Base-by-base conservation (phyloP, 1,139 yeast genomes). In the Saccharomyces hybrid region DNA sequence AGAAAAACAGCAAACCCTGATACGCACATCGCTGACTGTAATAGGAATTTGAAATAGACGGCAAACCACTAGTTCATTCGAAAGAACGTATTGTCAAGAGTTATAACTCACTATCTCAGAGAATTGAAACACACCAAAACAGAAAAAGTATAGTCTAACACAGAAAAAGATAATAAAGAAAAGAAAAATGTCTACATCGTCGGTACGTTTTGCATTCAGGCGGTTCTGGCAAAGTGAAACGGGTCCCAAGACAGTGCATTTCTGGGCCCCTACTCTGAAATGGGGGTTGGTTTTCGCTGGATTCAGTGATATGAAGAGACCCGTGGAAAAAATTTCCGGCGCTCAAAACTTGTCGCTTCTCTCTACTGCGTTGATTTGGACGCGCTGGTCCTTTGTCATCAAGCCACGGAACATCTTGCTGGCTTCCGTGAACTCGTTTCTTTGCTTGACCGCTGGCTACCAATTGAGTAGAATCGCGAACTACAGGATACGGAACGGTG, bases 321-420 rank as follows among this genome's bases (percentile, higher is more conserved):
- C 98, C 3, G 96, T 89, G 49, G 98, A 91, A 68, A 85, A 86
- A 65, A 78, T 93, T 54, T 84, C 95, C 51, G 97, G 97, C 57
- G 86, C 97, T 30, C 99, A 91, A 73, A 97, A 89, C 72, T 54
- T 66, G 47, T 96, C 99, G 0, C 78, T 93, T 56, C 79, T 88
- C 64, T 91, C 93, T 51, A 93, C 99, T 1, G 98, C 97, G 55
- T 83, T 82, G 55, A 90, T 93, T 66, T 93, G 99, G 99, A 93
- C 99, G 48, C 83, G 99, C 71, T 93, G 99, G 99, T 91, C 97
- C 27, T 81, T 90, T 72, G 95, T 90, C 58, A 93, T 93, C 69
- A 83, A 78, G 64, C 99, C 99, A 54, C 86, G 88, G 73, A 93
- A 93, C 74, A 78, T 80, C 63, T 77, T 93, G 58, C 78, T 93